Conservation (phyloP, 2,329 filamentous ascomycete species). For the Myotisia sp. region DNA sequence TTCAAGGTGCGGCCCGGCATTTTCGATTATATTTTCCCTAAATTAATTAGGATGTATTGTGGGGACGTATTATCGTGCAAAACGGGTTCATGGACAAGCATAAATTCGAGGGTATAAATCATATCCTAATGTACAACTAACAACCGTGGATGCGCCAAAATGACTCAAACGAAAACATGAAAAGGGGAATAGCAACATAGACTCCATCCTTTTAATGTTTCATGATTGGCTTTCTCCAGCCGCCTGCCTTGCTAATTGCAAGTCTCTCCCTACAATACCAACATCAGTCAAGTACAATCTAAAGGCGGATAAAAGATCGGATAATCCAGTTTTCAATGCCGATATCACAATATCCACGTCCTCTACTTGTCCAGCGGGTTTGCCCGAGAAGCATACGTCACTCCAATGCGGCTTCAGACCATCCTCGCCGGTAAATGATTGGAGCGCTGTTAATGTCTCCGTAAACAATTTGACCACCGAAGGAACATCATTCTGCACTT, state of each 20-base stretch:
- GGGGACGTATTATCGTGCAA: too few species aligned
- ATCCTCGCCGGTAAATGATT: slow-evolving; percentile 45
- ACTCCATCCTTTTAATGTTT: slow-evolving; percentile 3
- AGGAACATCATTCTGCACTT: slow-evolving; percentile 70
- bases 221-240: slow-evolving; percentile 11
- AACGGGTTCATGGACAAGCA: too few species aligned
- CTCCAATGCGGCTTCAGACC: slow-evolving; percentile 57
- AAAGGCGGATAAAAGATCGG: slow-evolving; percentile 55
- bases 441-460: slow-evolving; percentile 51
- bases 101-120: too few species aligned
- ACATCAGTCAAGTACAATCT: slow-evolving; percentile 59
- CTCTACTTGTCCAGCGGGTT: slow-evolving; percentile 25
- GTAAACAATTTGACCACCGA: slow-evolving; percentile 61
- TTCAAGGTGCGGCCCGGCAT: too few species aligned
- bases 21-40: too few species aligned
- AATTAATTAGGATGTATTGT: too few species aligned
- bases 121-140: too few species aligned
- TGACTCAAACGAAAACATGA: too few species aligned
- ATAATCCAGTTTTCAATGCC: slow-evolving; percentile 51
- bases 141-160: too few species aligned
- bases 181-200: too few species aligned
- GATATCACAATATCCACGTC: slow-evolving; percentile 60
- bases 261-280: slow-evolving; percentile 54
- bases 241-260: slow-evolving; percentile 59
- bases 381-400: slow-evolving; percentile 44